Conservation (phyloP, 495 filamentous ascomycete genomes). For the Penicillium cinerascens region DNA sequence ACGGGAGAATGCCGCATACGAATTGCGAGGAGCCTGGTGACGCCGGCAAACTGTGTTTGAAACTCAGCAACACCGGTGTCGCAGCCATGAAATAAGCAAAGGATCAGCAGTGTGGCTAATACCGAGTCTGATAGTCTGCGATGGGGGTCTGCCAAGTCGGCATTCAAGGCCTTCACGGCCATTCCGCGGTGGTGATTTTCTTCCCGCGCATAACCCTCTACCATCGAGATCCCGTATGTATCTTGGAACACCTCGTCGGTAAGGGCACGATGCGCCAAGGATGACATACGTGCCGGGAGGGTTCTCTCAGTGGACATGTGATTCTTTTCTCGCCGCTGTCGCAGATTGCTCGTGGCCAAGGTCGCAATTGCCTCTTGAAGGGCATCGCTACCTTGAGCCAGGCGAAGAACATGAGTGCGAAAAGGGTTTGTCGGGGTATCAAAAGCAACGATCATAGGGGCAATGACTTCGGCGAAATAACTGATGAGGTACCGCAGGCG, state of each 20-base stretch:
- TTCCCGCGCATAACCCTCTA: conserved; percentile 53
- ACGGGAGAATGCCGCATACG: conserved; percentile 58
- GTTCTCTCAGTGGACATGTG: conserved; percentile 43
- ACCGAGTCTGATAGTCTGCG: conserved; percentile 81
- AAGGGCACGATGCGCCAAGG: conserved; percentile 47
- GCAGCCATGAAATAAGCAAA: conserved; percentile 91
- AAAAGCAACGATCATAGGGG: conserved; percentile 85
- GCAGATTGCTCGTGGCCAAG: conserved; percentile 78
- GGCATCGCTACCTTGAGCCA: conserved; percentile 74
- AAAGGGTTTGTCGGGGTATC: conserved; percentile 84
- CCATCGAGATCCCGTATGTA: conserved; percentile 29
- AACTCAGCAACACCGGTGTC: conserved; percentile 90
- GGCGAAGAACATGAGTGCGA: conserved; percentile 73
- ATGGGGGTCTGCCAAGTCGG: conserved; percentile 70
- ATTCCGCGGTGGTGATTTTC: conserved; percentile 77
- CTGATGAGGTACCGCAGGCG: conserved; percentile 57
- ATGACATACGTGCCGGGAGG: conserved; percentile 45
- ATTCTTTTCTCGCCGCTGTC: conserved; percentile 44
- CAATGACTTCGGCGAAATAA: conserved; percentile 80
- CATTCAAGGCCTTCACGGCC: conserved; percentile 79
- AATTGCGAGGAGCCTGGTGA: conserved; percentile 86
- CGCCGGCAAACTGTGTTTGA: conserved; percentile 88
- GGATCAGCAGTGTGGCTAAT: conserved; percentile 78
- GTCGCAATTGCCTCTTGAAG: conserved; percentile 91
- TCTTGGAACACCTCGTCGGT: conserved; percentile 38